Percentiles rank a stretch among this genome's conserved stretches.
Conservation (phyloP, 768 basidiomycete genomes). For the Hygrophoropsis aurantiaca region DNA sequence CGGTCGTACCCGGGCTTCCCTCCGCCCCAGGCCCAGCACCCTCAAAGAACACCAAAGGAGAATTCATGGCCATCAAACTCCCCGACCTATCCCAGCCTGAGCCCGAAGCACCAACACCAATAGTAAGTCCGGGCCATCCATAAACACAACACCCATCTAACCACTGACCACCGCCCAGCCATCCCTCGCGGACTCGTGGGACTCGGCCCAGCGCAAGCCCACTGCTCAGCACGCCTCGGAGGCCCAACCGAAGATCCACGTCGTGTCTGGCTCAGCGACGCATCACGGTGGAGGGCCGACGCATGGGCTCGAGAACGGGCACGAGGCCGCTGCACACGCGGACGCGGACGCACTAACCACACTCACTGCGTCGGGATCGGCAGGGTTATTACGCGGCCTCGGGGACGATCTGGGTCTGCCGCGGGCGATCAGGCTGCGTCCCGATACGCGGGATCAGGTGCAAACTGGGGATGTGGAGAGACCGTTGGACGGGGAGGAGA, state of each 20-base stretch:
- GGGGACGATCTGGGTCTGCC: constrained; percentile 39
- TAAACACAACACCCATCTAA: constrained; percentile 6
- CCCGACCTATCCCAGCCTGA: constrained; percentile 53
- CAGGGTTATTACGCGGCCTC: constrained; percentile 33
- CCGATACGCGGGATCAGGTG: too few relatives aligned
- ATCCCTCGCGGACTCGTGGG: constrained; percentile 58
- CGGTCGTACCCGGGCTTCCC: constrained; percentile 44
- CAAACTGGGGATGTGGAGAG: too few relatives aligned
- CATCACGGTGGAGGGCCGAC: constrained; percentile 49
- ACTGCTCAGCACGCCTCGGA: constrained; percentile 21
- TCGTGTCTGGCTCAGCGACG: constrained; percentile 46
- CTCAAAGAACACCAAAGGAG: constrained; percentile 20
- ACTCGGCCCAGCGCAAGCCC: constrained; percentile 42
- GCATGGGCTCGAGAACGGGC: constrained; percentile 33
- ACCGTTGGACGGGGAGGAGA: constrained; percentile 43
- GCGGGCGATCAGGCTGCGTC: constrained; percentile 23
- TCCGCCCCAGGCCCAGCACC: constrained; percentile 25
- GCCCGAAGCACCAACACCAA: constrained; percentile 47
- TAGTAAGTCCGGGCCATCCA: constrained; percentile 45
- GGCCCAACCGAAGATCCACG: constrained; percentile 46
- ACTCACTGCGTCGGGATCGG: constrained; percentile 15
- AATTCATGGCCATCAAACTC: constrained; percentile 49
- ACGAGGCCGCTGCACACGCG: not conserved
- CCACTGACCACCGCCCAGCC: constrained; percentile 41
- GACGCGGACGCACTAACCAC: constrained; percentile 9